Base-by-base conservation (phyloP, 768 basidiomycete genomes). In the Fibroporia radiculosa region DNA sequence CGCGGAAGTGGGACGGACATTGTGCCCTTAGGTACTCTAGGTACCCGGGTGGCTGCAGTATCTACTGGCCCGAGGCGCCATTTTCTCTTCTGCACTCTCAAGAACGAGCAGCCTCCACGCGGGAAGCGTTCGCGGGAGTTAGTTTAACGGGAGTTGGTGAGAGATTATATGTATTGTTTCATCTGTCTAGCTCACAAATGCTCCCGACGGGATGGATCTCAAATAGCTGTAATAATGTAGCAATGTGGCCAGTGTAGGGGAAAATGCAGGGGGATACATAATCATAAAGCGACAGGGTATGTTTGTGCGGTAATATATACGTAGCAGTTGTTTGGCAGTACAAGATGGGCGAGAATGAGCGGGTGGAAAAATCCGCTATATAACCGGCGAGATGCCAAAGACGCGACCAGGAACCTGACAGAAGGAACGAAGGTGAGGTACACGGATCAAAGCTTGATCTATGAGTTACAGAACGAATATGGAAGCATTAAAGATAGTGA, bases 71-170 rank as follows among this genome's bases (percentile, higher is more conserved):
- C 89, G 8, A 75, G 87, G 11, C 74, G 89, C 5, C 88, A 92
- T 62, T 92, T 92, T 62, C 66, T 92, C 18, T 92, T 84, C 56
- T 90, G 89, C 62, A 73, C 78, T 1, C 66, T 92, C 45, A 85
- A 82, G 55, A 69, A 73, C 4, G 86, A 89, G 53, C 61, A 65
- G 22, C 54, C 69, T 0, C 54, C 65, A 27, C 77, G 78, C 16
- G 63, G 68, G 6, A 68, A 68, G 31, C 67, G 70, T 18, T 73
- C 72, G 3, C 64, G 69, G 34, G 72, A 74, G 14, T 16, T 35
- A 12, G 33, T 31, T 20, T 42, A 20, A 42, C 13, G 18, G n/a
- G 13, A 4, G 13, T 14, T 27, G n/a, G n/a, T n/a, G n/a, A n/a
- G n/a, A n/a, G n/a, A n/a, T n/a, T n/a, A n/a, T n/a, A n/a, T n/a